Base-by-base conservation (phyloP, 345 rosid genomes). In the Melaleuca quinquenervia region DNA sequence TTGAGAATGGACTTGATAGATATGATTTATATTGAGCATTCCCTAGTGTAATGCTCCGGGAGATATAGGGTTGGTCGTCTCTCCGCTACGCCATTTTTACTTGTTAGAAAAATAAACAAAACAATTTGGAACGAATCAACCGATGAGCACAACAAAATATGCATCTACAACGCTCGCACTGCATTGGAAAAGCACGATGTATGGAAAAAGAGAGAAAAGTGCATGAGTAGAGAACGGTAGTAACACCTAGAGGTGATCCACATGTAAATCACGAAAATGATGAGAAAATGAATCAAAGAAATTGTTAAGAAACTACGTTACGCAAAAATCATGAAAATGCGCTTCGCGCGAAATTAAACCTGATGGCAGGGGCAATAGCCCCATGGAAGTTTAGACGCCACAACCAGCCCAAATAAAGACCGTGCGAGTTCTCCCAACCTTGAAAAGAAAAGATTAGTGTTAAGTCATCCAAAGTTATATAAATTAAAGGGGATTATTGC, bases 211-310 rank as follows among this genome's bases (percentile, higher is more conserved):
- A 60, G 74, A 60, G 74, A 20, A 62, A 16, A 15, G 29, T 14
- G 75, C 41, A 27, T 21, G 7, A 62, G 75, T 27, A 14, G 75
- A 32, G 10, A 27, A 9, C 1, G 74, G 9, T 5, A 9, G 10
- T 32, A 58, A 58, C 0, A 8, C 70, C 70, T 7, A 13, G 0
- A 7, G 3, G 1, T 27, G 41, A 62, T 62, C 27, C 2, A 5
- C 11, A 2, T 0, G 20, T n/a, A 3, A 14, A 27, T 60, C 41
- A 2, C 14, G 41, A 62, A 16, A 62, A 29, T 0, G 41, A 62
- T 1, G 10, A 6, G 41, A 62, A 62, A 27, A 3, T 20, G 6
- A 0, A 62, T 27, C 20, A 62, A 62, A 62, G 41, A 62, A 62
- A 27, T 41, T 12, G 16, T 13, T 13, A 3, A 12, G 15, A 50